Conservation (phyloP, 495 filamentous ascomycete species). For the Penicillium lagena region DNA sequence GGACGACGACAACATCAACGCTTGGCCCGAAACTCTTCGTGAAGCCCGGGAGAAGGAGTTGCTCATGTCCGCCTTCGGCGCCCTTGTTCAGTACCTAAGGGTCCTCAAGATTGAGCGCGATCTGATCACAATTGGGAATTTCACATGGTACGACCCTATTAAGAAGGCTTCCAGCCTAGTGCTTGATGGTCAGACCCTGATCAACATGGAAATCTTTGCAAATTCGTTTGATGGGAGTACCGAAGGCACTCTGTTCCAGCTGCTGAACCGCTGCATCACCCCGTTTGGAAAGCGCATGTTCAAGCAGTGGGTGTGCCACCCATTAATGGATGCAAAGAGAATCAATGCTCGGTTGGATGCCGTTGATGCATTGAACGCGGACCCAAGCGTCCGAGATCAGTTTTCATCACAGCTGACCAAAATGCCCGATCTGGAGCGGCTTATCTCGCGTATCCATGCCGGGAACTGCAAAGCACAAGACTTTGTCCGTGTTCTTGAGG, state of each 20-base stretch:
- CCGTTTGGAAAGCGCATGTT: constrained; percentile 97
- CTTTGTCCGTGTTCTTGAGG: constrained; percentile 90
- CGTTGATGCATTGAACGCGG: constrained; percentile 85
- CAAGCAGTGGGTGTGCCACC: constrained; percentile 97
- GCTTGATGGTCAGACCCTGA: constrained; percentile 91
- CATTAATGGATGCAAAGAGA: constrained; percentile 73
- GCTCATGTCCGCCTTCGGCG: constrained; percentile 89
- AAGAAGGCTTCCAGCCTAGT: constrained; percentile 88
- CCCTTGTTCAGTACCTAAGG: constrained; percentile 79
- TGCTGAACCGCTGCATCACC: constrained; percentile 91
- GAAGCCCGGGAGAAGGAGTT: constrained; percentile 73
- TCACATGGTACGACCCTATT: constrained; percentile 89
- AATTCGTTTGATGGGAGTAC: constrained; percentile 85
- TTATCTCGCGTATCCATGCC: constrained; percentile 93
- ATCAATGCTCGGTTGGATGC: constrained; percentile 97
- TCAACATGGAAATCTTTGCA: constrained; percentile 94
- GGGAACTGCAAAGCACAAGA: constrained; percentile 81
- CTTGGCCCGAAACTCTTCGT: constrained; percentile 74
- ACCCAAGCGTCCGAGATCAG: constrained; percentile 67
- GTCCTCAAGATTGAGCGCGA: constrained; percentile 84
- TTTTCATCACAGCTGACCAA: constrained; percentile 81
- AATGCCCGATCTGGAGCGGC: constrained; percentile 89
- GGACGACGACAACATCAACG: constrained; percentile 54
- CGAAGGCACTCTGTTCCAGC: constrained; percentile 81
- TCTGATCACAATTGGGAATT: constrained; percentile 84